Base-by-base conservation (phyloP, 768 basidiomycete genomes). In the Kwoniella newhampshirensis region DNA sequence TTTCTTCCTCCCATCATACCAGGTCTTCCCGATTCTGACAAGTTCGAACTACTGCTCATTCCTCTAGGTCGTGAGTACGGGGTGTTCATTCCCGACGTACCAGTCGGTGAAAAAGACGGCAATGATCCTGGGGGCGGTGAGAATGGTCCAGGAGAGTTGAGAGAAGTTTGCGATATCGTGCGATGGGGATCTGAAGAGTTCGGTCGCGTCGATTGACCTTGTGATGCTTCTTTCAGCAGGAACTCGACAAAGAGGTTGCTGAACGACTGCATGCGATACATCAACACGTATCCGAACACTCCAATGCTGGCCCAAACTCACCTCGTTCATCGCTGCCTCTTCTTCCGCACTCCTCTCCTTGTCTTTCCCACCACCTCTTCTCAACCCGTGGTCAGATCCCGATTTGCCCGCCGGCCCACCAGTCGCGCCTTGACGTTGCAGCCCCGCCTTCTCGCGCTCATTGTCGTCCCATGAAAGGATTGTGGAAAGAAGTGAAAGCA, bases 201-300 rank as follows among this genome's bases (percentile, higher is more conserved):
- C 12, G 59, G 56, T 27, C 50, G 45, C 11, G 54, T 26, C 0
- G 60, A 53, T 59, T 76, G 77, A 18, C 79, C 84, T 64, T 79
- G 78, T 39, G 82, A 81, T 0, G 92, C 87, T 79, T 99, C 94
- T 21, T 91, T 94, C 61, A 99, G 85, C 3, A 99, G 82, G 74
- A 94, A 99, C 76, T 99, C 96, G 44, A 99, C 94, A 87, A 92
- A 99, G 11, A 97, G 83, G 44, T 92, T 88, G 36, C 91, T 93
- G 79, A 99, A 99, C 0, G 91, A 94, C 93, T 98, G n/a, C n/a
- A 20, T 47, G 35, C 8, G 41, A n/a, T 6, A 20, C 40, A 43
- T 20, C n/a, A 28, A 47, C 18, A 48, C 39, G 7, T 17, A 35
- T 37, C 13, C 13, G 52, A 7, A 44, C 23, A 45, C 18, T 13